Evolutionary conservation across 495 filamentous ascomycete genomes (phyloP).

Genomic region (Neurospora sp.): DNA sequence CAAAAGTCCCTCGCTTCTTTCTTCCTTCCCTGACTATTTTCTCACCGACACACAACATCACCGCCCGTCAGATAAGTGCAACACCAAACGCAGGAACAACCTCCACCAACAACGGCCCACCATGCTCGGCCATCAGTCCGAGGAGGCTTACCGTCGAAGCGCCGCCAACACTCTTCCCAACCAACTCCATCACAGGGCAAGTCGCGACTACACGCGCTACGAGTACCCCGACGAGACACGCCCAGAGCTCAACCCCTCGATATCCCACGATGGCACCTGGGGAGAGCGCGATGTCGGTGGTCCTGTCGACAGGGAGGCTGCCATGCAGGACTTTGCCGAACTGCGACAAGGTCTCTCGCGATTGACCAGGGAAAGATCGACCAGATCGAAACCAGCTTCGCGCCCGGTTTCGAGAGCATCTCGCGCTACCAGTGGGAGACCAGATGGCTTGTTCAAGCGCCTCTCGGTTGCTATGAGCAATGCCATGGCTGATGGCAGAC

Average conservation of each 20-base stretch:
- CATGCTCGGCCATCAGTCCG: constrained; percentile 8
- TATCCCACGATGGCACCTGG: constrained; percentile 51
- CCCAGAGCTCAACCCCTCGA: constrained; percentile 1
- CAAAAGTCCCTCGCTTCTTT: neutral
- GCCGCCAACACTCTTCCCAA: constrained; percentile 12
- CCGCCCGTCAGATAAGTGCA: neutral
- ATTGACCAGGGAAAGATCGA: constrained; percentile 7
- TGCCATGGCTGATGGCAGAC: neutral
- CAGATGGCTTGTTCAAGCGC: constrained; percentile 11
- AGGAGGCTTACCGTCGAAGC: constrained; percentile 13
- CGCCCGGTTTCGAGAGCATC: constrained; percentile 7
- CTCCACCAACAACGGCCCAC: neutral
- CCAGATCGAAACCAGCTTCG: neutral
- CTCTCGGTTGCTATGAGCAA: constrained; percentile 11
- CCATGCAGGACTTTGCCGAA: constrained; percentile 63
- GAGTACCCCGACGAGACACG: neutral
- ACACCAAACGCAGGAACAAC: constrained; percentile 8
- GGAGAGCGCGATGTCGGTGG: constrained; percentile 61
- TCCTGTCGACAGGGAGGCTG: constrained; percentile 48
- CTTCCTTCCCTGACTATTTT: neutral
- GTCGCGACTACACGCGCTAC: constrained; percentile 3
- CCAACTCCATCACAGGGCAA: constrained; percentile 13
- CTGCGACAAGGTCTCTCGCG: constrained; percentile 53
- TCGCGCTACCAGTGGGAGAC: neutral
- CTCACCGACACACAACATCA: neutral